Base-by-base conservation (phyloP, 1,284 basidiomycete genomes). In the Pseudozyma tsukubaensis region DNA sequence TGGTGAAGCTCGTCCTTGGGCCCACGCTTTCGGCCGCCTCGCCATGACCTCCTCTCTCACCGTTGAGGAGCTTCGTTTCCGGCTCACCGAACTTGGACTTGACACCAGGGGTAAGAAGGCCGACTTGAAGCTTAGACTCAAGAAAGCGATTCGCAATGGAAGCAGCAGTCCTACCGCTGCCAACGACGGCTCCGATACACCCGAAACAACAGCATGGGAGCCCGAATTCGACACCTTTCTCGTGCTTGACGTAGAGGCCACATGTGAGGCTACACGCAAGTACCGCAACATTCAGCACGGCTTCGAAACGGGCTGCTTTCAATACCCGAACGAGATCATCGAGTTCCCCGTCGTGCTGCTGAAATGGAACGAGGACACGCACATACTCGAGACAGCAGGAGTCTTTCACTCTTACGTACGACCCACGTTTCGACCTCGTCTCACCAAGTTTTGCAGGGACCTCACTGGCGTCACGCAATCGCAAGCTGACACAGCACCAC, bases 381-480 rank as follows among this genome's bases (percentile, higher is more conserved):
- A 70, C 63, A 57, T 72, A 16, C 87, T 96, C 34, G 88, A 90
- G 79, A 86, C 91, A 43, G 87, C 90, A 24, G 91, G 90, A 78
- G 91, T 92, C 80, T 98, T 95, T 86, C 91, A 92, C 72, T 91
- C 90, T 70, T 97, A 92, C 83, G 94, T 97, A 45, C 89, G 88
- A 78, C 96, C 96, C 7, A 91, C 90, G 2, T 97, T 94, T 92
- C 87, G 89, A 50, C 94, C 94, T 0, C 86, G 85, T 50, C 87
- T 99, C 10, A 91, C 92, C 16, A 86, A 88, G 18, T 99, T 97
- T 83, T 98, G 95, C 85, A 92, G 88, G 4, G 85, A 89, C 36
- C 87, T 99, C 52, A 99, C 96, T 6, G 94, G 94, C 14, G 94
- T 99, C 61, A 91, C 90, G 14, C 95, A 98, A 88, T 93, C 94